Base-by-base conservation (phyloP, 73 alveolate species). In the Uronychia binucleata region DNA sequence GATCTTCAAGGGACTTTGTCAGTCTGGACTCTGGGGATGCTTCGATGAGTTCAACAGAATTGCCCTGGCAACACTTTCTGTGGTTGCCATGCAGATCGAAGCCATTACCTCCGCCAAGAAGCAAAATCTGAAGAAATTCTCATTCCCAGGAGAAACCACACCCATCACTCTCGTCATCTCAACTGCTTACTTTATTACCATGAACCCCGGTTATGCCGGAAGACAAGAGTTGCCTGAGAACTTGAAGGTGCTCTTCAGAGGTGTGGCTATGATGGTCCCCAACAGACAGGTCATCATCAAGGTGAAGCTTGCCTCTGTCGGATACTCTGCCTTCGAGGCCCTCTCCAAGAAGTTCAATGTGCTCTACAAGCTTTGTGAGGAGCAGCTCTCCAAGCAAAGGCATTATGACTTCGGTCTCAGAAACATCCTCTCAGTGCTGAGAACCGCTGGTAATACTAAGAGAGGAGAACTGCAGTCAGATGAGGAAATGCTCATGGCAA, bases 261-360 rank as follows among this genome's bases (percentile, higher is more conserved):
- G 99, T 77, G 99, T 98, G 88, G 88, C 99, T 74, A 99, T 99
- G 99, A 99, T 99, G 99, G 99, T 98, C 87, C 99, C 99, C 57
- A 96, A 99, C 89, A 94, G 99, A 93, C 98, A 98, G 97, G 96
- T 98, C 83, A 99, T 99, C 93, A 98, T 99, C 89, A 97, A 98
- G 95, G 99, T 97, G 95, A 99, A 99, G 95, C 97, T 99, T 77
- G 99, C 99, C 87, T 98, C 99, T n/a, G 99, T 97, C 76, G 99
- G 99, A 82, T 99, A 97, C 88, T 90, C 95, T 30, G 87, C 93
- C 30, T 92, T 94, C 82, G 99, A 97, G 75, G 96, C 95, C 75
- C 94, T 99, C 88, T 96, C 99, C 32, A 99, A 99, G 96, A 99
- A 99, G 91, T 99, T 99, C 99, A 98, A 98, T 94, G 98, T 97